Evolutionary conservation across 306 rosid species (phyloP).

Genomic region (Canavalia ensiformis): DNA sequence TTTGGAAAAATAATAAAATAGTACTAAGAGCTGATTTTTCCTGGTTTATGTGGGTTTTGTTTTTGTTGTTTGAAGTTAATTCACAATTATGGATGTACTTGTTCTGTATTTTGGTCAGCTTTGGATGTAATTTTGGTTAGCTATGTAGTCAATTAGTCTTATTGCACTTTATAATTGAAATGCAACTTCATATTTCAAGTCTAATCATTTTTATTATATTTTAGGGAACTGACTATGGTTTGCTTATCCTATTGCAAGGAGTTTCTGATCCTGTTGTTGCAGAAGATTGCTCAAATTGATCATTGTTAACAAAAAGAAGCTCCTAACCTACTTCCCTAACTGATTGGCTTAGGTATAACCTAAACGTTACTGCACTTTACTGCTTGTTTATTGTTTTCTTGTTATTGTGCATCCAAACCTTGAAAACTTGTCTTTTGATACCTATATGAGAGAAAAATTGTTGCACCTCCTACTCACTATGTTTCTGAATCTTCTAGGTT

Average conservation of each 20-base stretch:
- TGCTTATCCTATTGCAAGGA: too few relatives aligned
- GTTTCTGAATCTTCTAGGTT: constrained; percentile 81
- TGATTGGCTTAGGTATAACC: too few relatives aligned
- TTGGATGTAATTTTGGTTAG: constrained; percentile 6
- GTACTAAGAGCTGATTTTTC: constrained; percentile 4
- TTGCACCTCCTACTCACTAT: constrained; percentile 83
- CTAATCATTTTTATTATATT: too few relatives aligned
- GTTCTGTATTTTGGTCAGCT: not conserved
- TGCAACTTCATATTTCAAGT: too few relatives aligned
- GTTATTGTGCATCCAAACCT: constrained; percentile 99
- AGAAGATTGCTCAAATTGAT: too few relatives aligned
- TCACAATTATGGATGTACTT: not conserved
- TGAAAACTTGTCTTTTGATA: constrained; percentile 78
- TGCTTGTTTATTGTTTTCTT: constrained; percentile 84
- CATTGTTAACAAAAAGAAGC: too few relatives aligned
- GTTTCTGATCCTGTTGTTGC: too few relatives aligned
- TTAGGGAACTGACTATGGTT: too few relatives aligned
- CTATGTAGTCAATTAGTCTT: too few relatives aligned
- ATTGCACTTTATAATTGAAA: too few relatives aligned
- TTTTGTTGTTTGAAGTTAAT: not conserved
- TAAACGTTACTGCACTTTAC: constrained; percentile 14
- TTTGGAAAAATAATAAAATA: not conserved
- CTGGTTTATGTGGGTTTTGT: constrained; percentile 3
- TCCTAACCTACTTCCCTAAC: too few relatives aligned
- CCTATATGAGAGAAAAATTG: constrained; percentile 82